Base-by-base conservation (phyloP, 441 rosid genomes). In the Daphne laureola region DNA sequence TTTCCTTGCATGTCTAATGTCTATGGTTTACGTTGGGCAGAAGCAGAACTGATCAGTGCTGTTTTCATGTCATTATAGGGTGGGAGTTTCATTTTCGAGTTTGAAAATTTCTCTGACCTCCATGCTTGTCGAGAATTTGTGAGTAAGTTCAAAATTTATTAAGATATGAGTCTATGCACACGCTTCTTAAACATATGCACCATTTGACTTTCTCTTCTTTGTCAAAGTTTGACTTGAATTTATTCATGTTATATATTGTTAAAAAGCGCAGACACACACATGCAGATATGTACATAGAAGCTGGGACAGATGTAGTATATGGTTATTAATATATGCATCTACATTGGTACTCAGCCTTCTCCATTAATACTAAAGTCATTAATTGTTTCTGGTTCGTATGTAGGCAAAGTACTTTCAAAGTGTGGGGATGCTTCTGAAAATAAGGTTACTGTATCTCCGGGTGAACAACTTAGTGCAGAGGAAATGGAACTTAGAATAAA, bases 61-160 rank as follows among this genome's bases (percentile, higher is more conserved):
- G 58, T 44, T 69, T 43, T 4, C 43, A 21, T 57, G 62, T 50
- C 43, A 43, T 66, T 72, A 6, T 77, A 88, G 98, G 87, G 82
- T 60, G 78, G 70, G 55, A 80, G 74, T 70, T 78, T 72, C 79
- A 86, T 88, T 67, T 82, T 91, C 67, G 87, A 88, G 75, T 86
- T 92, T 59, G 96, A 79, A 51, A 84, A 75, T 74, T 84, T 75
- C 52, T 51, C 78, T 1, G 96, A 91, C 63, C 90, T 91, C 67
- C 75, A 79, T 17, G 58, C 67, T 51, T 91, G 94, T 73, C 83
- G 79, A 68, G 91, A 83, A 63, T 77, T 79, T 74, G 79, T 92
- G 21, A 78, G 98, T 91, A 78, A 73, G 79, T 61, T 57, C 49
- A 47, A 57, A 26, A 18, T 58, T 44, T 42, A 11, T 42, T 31